Base-by-base conservation (phyloP, 306 rosid species). In the Hippophae gyantsensis region DNA sequence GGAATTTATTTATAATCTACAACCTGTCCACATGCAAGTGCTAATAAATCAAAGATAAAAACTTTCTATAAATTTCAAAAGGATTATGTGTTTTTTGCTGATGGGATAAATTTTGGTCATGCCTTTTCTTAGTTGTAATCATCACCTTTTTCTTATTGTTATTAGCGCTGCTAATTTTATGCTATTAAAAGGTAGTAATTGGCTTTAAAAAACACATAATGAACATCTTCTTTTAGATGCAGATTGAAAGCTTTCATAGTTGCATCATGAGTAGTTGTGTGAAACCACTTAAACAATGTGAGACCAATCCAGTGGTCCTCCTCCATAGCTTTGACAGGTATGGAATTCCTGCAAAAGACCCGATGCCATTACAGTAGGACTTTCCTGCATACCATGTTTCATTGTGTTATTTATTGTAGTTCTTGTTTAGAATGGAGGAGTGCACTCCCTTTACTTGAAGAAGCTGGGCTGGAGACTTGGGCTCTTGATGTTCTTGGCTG, bases 361-460 rank as follows among this genome's bases (percentile, higher is more conserved):
- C 10, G 38, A 26, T 58, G 23, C 62, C 70, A 10, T 38, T 56
- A 27, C 48, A 64, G 10, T 44, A 13, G 11, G 38, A 61, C 42
- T 11, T 56, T 42, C 13, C 7, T 66, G 64, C 52, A 65, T 46
- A 55, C 74, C 62, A 67, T 57, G 41, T 50, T 68, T 74, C 18
- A 52, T 14, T 8, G n/a, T 23, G 11, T 65, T 63, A 66, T 60
- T 48, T 73, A 57, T 27, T 62, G 72, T 79, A 92, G 99, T 73
- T 92, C 99, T 46, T 88, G 95, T 78, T 74, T 92, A 73, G 99
- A 92, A 80, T 92, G 99, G 96, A 83, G 99, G 65, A 76, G 82
- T 44, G 66, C 76, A 10, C 71, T 80, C 48, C 99, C 99, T 12
- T 67, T 92, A 72, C 90, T 86, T 11, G 96, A 92, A 70, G 84